Base-by-base conservation (phyloP, 257 asterid genomes). In the Oldenlandia corymbosa region DNA sequence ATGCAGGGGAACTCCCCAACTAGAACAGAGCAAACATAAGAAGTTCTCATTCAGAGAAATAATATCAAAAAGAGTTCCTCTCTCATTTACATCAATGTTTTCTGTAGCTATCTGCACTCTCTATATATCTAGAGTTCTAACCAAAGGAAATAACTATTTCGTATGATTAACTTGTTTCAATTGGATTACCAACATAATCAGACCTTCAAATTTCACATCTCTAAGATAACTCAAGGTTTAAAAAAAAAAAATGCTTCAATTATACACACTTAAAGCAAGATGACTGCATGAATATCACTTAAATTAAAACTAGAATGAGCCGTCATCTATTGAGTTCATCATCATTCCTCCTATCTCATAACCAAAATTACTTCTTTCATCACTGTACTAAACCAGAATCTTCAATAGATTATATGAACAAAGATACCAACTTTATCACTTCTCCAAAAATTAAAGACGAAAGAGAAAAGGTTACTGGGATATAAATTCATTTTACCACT, bases 401-500 rank as follows among this genome's bases (percentile, higher is more conserved):
- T 47, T 45, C 45, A 17, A 18, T 37, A 28, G 42, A 55, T 18
- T 18, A 55, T 55, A 9, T 28, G 42, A 18, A 30, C 2, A 55
- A 65, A 65, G 70, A 26, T 27, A 39, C 62, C 20, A 52, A 39
- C 23, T 65, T 65, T 11, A 65, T 13, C 50, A 34, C 13, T 51
- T 21, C 21, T 24, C 13, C n/a, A 64, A 53, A 3, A 55, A 55
- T 28, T 3, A 55, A 7, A 55, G 42, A 27, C 10, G 21, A 27
- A 16, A 53, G 28, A 53, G 20, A 36, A 27, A 26, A 27, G n/a
- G 2, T 27, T 30, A n/a, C n/a, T n/a, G n/a, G n/a, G n/a, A 14
- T 10, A 55, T 1, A 16, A 34, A 17, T 45, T 23, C 28, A 49
- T n/a, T 49, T 21, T 9, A 49, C 55, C 55, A 49, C 28, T n/a